phyloP scores from a whole-genome alignment of 257 asterid species.

The Scutellaria barbata region DNA sequence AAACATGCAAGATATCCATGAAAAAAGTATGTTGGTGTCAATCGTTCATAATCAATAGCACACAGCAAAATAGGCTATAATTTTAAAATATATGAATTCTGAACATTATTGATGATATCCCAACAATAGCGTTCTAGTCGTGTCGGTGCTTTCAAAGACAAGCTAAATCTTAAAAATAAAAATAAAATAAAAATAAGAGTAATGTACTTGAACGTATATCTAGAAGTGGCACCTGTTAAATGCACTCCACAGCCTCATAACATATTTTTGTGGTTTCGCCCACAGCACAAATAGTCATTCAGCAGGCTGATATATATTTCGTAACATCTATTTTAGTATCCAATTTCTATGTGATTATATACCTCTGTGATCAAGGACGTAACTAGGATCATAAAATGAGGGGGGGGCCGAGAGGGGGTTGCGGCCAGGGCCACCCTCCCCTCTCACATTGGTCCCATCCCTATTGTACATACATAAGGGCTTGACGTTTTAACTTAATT shows the following conservation, averaged over 20 bases:
- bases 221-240: neutral
- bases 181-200: no score
- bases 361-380: neutral
- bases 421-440: no score
- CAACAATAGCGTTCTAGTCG: neutral
- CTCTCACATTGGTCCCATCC: no score
- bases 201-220: neutral
- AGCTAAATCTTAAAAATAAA: neutral
- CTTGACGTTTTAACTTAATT: neutral
- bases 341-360: neutral
- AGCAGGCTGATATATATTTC: constrained; percentile 4
- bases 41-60: neutral
- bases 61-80: no score
- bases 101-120: neutral
- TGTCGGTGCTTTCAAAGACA: neutral
- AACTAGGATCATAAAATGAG: no score
- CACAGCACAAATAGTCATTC: neutral
- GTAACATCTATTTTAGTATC: neutral
- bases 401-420: no score
- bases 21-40: constrained; percentile 1
- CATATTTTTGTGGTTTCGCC: neutral
- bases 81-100: neutral
- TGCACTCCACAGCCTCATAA: neutral
- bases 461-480: neutral
- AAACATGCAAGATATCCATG: neutral